A percentile compares a stretch with the other conserved stretches of the same genome.
phyloP scores from a whole-genome alignment of 148 eudicot genomes.

The Nepenthes gracilis region DNA sequence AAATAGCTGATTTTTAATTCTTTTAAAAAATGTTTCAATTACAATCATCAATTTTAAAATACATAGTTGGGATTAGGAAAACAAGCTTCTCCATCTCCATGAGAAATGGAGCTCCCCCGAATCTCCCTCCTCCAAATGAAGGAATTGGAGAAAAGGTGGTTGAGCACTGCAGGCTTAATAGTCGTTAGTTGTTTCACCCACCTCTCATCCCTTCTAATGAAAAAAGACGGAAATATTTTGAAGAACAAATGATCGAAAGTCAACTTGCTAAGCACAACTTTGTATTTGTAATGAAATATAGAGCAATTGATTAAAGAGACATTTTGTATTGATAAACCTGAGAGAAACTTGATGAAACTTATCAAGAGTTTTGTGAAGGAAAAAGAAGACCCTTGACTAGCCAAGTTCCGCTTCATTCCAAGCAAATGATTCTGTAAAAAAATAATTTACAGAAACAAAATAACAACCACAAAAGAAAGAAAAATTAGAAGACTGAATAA shows the following conservation, averaged over 20 bases:
- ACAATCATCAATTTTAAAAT: too few relatives aligned
- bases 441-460: not conserved
- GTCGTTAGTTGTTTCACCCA: too few relatives aligned
- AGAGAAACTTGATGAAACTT: slow-evolving; percentile 69
- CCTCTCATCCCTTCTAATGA: too few relatives aligned
- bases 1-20: too few relatives aligned
- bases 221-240: too few relatives aligned
- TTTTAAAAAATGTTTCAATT: too few relatives aligned
- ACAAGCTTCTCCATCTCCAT: too few relatives aligned
- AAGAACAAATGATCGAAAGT: not conserved
- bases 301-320: not conserved
- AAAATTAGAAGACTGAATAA: not conserved
- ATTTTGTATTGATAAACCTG: slow-evolving; percentile 38
- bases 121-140: too few relatives aligned
- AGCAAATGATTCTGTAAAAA: slow-evolving; percentile 62
- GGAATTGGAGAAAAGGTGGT: too few relatives aligned
- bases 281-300: not conserved
- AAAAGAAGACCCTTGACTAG: slow-evolving; percentile 17
- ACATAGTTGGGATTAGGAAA: too few relatives aligned
- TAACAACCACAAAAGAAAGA: not conserved
- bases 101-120: too few relatives aligned
- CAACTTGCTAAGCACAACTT: not conserved
- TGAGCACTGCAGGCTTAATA: too few relatives aligned
- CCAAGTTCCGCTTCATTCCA: slow-evolving; percentile 53
- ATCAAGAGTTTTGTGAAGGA: slow-evolving; percentile 50